A percentile compares a stretch with the other conserved stretches of the same genome.
Conservation (phyloP, 169 alveolate species). For the Plasmodium gallinaceum region DNA sequence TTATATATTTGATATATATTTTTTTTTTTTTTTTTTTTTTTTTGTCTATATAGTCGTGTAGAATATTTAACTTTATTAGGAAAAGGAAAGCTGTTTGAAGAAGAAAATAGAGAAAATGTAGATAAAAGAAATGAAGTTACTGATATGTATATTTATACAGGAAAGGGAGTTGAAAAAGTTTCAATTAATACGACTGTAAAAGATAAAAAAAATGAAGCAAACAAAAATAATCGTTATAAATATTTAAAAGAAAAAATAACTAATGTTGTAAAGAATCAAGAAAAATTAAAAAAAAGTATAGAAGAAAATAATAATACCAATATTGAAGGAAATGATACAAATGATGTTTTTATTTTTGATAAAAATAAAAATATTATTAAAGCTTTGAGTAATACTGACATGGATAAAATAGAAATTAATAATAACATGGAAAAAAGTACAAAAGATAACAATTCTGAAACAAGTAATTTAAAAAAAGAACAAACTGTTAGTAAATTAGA, state of each 20-base stretch:
- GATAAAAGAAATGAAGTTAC: conserved; percentile 13
- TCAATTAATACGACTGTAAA: conserved; percentile 27
- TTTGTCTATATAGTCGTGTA: conserved; percentile 48
- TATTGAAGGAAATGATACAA: conserved; percentile 12
- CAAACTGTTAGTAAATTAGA: no score
- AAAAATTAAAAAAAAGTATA: conserved; percentile 12
- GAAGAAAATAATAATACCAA: not conserved
- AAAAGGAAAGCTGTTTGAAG: conserved; percentile 20
- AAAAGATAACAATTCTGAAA: not conserved
- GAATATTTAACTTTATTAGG: conserved; percentile 51
- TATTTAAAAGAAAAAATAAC: conserved; percentile 64
- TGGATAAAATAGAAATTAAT: not conserved
- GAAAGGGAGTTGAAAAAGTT: conserved; percentile 51
- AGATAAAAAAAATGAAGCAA: conserved; percentile 25
- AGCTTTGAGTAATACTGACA: not conserved
- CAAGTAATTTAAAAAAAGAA: no score
- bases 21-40: not conserved
- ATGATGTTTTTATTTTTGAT: conserved; percentile 39
- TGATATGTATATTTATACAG: conserved; percentile 58
- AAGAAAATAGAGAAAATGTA: not conserved
- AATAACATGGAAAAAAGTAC: not conserved
- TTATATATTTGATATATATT: not conserved
- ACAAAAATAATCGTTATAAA: conserved; percentile 31
- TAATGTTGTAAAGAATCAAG: conserved; percentile 36
- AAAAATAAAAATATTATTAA: conserved; percentile 37